Evolutionary conservation across 2,329 filamentous ascomycete species (phyloP), one percentile per base, ranked within the genome.

Genomic region (Didymella lethalis): DNA sequence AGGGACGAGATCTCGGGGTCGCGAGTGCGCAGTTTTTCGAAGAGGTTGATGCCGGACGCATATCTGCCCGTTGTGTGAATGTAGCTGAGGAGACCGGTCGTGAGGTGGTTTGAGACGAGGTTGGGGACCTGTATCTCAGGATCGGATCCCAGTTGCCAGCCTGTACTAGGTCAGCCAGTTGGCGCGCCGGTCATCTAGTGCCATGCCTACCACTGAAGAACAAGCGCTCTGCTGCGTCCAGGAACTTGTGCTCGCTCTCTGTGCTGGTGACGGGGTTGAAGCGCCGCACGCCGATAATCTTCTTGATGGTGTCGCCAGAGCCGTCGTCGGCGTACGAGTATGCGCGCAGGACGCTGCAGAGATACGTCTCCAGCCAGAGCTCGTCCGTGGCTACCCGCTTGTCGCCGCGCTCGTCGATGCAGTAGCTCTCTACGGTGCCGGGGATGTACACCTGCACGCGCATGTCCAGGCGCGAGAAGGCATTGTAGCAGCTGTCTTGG

Each of bases 181-280:
- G 38, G 23, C 36, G 32, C 16, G 23, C 25, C 38, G 26, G 48
- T 45, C 41, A n/a, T 38, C 6, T 4, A 6, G 4, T 14, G 28
- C 4, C 6, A 12, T 29, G 16, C 55, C 7, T 64, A 92, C 93
- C 94, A 79, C 91, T 88, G 80, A 98, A 98, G 79, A 99, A 99
- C 31, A 99, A 84, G 70, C 91, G 90, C 79, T 99, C 95, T 11
- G 95, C 95, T 20, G 95, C 92, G 71, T 96, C 91, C 41, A 99
- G 83, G 75, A 99, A 99, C 65, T 92, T 92, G 75, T 99, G 95
- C 78, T 99, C 95, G 61, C 92, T 93, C 77, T 99, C 95, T n/a
- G 95, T 98, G 77, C 91, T 98, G 47, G 93, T 97, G 61, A 99
- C 92, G 1, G 95, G 95, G 74, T 99, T 99, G 84, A 99, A 98